phyloP scores from a whole-genome alignment of 2,329 filamentous ascomycete genomes.

The Decorospora gaudefroyi region DNA sequence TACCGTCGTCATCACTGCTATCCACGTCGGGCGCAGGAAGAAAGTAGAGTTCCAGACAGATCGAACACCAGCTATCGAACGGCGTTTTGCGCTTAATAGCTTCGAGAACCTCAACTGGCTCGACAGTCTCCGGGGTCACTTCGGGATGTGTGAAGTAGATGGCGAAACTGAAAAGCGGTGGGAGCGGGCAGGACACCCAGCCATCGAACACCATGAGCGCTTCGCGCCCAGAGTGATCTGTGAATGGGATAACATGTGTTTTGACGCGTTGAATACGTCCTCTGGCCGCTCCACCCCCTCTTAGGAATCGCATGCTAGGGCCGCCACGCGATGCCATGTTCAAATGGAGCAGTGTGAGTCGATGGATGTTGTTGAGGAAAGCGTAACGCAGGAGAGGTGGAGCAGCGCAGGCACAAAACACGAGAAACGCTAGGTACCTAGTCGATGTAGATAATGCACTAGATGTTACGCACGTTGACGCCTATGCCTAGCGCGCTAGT shows the following conservation, averaged over 20 bases:
- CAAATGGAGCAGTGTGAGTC: slow-evolving; percentile 3
- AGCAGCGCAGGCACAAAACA: neutral
- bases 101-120: slow-evolving; percentile 13
- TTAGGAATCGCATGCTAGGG: slow-evolving; percentile 8
- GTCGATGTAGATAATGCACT: slow-evolving; percentile 13
- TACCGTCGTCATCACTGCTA: slow-evolving; percentile 5
- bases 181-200: slow-evolving; percentile 14
- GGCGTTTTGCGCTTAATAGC: slow-evolving; percentile 12
- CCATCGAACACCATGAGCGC: slow-evolving; percentile 14
- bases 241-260: slow-evolving; percentile 18
- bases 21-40: slow-evolving; percentile 5
- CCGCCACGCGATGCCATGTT: slow-evolving; percentile 12
- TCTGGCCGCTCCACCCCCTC: slow-evolving; percentile 6
- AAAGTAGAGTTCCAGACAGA: slow-evolving; percentile 13
- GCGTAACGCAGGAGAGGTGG: neutral
- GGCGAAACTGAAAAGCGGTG: slow-evolving; percentile 16
- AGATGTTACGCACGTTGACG: slow-evolving; percentile 11
- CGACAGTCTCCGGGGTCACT: slow-evolving; percentile 10
- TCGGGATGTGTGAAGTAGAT: slow-evolving; percentile 20
- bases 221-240: slow-evolving; percentile 12
- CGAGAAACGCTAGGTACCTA: neutral
- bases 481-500: slow-evolving; percentile 20
- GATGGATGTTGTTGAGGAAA: neutral
- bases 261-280: slow-evolving; percentile 15
- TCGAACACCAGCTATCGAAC: slow-evolving; percentile 5